These are phyloP conservation scores for Ascochyta viciae-villosae DNA, from an alignment of 2,329 filamentous ascomycete species.

Conservation along the genomic window DNA sequence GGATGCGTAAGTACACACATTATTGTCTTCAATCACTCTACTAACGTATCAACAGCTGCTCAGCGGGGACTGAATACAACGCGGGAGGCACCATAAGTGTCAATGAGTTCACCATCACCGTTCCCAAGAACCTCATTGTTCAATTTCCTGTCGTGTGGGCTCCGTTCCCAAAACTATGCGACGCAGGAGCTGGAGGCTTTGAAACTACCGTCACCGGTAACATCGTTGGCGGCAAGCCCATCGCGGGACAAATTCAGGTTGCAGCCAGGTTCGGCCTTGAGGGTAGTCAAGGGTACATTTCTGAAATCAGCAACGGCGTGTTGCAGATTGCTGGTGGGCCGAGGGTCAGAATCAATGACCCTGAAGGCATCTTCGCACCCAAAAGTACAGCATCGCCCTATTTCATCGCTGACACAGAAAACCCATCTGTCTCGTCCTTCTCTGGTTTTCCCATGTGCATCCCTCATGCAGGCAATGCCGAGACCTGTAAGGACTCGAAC, in stretches of 20 bases:
- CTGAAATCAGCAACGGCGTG: constrained; percentile 45
- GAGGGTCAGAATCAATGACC: constrained; percentile 53
- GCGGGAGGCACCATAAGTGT: constrained; percentile 56
- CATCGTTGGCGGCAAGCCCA: constrained; percentile 45
- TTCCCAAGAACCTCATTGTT: constrained; percentile 60
- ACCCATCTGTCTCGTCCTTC: constrained; percentile 57
- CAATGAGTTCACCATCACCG: constrained; percentile 54
- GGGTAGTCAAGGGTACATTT: constrained; percentile 47
- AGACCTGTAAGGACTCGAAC: constrained; percentile 49
- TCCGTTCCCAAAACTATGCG: constrained; percentile 48
- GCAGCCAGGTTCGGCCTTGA: constrained; percentile 47
- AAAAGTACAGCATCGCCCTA: constrained; percentile 38
- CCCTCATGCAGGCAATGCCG: constrained; percentile 50
- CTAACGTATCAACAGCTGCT: constrained; percentile 25
- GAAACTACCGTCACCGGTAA: constrained; percentile 51
- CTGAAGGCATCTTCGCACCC: constrained; percentile 54
- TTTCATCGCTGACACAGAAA: constrained; percentile 59
- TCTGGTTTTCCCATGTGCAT: constrained; percentile 63
- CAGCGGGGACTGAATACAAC: constrained; percentile 47
- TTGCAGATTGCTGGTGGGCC: constrained; percentile 50
- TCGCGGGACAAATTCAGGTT: constrained; percentile 50
- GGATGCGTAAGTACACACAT: constrained; percentile 28
- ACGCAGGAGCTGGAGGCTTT: constrained; percentile 27
- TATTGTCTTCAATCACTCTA: not conserved
- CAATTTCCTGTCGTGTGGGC: constrained; percentile 58